Base-by-base conservation (phyloP, 345 rosid species). In the Hibiscus mutabilis region DNA sequence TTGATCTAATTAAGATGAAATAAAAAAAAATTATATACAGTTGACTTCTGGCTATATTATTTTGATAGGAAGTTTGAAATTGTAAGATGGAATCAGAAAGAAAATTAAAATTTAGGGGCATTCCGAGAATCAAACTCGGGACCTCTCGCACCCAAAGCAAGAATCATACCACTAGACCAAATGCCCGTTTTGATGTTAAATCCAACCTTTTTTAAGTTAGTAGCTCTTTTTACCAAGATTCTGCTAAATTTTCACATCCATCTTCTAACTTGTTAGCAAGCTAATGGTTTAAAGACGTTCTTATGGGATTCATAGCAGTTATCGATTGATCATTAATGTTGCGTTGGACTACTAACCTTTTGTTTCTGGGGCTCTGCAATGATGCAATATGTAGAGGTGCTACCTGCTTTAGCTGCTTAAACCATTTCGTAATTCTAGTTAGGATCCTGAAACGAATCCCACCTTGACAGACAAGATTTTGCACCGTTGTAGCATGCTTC, bases 161-260 rank as follows among this genome's bases (percentile, higher is more conserved):
- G 91, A 84, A 87, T 88, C 86, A 81, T 84, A 75, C 88, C 90
- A 83, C 91, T 84, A 87, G 91, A 90, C 92, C 91, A 90, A 92
- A 90, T 88, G 94, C 90, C 92, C 88, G n/a, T n/a, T 46, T 12
- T 16, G 9, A 46, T 46, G 5, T 12, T 13, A 12, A 11, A 1
- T 4, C 2, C 51, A 13, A 46, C 5, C 15, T 46, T 4, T 46
- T 4, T 46, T 46, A 2, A 0, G 0, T 12, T 11, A 11, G 12
- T 1, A 12, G 51, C 51, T 46, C 11, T 46, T 2, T 46, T 3
- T 9, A 12, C 13, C 51, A 46, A 46, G 51, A 46, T 46, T 46
- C 9, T 46, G 51, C 16, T 46, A 46, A 46, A 46, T 5, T 2
- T 46, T 13, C 9, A 13, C 13, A 4, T 46, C 51, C 13, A 46